These are phyloP conservation scores for Apiospora aurea DNA, from an alignment of 2,329 filamentous ascomycete species.

Conservation along the genomic window DNA sequence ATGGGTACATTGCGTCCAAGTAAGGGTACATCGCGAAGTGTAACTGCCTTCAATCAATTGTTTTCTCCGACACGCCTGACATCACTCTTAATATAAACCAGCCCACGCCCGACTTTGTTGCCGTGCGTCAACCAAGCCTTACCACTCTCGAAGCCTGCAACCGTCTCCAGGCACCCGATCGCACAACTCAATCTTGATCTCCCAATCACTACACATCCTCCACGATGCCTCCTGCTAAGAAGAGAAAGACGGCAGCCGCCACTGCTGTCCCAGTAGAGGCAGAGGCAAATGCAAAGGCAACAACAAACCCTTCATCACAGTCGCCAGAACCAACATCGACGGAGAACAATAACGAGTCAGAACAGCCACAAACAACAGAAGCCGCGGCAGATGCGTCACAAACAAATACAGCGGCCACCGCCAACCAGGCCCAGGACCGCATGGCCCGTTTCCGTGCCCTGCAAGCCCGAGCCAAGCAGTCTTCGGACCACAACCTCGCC, in stretches of 20 bases:
- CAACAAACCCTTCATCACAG: slow-evolving; percentile 32
- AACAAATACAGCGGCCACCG: slow-evolving; percentile 15
- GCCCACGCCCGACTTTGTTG: neutral
- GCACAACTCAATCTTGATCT: neutral
- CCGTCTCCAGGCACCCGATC: neutral
- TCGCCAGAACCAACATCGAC: slow-evolving; percentile 31
- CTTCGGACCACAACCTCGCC: slow-evolving; percentile 77
- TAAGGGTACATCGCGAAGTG: neutral
- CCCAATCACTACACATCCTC: neutral
- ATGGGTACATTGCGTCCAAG: neutral
- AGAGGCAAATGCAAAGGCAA: neutral
- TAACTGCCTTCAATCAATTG: neutral
- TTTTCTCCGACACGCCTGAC: slow-evolving; percentile 15
- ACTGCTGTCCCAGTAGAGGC: slow-evolving; percentile 31
- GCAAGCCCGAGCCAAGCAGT: slow-evolving; percentile 79
- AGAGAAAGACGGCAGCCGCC: slow-evolving; percentile 48
- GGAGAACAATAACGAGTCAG: neutral
- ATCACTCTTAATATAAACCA: slow-evolving; percentile 2
- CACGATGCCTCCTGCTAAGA: slow-evolving; percentile 53
- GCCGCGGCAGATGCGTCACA: slow-evolving; percentile 32
- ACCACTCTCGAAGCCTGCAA: neutral
- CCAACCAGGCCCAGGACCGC: slow-evolving; percentile 66
- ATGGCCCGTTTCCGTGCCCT: slow-evolving; percentile 87
- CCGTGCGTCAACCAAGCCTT: neutral
- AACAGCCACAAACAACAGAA: slow-evolving; percentile 17